Evolutionary conservation across 305 asterid genomes (phyloP).

Genomic region (Coffea humblotiana): DNA sequence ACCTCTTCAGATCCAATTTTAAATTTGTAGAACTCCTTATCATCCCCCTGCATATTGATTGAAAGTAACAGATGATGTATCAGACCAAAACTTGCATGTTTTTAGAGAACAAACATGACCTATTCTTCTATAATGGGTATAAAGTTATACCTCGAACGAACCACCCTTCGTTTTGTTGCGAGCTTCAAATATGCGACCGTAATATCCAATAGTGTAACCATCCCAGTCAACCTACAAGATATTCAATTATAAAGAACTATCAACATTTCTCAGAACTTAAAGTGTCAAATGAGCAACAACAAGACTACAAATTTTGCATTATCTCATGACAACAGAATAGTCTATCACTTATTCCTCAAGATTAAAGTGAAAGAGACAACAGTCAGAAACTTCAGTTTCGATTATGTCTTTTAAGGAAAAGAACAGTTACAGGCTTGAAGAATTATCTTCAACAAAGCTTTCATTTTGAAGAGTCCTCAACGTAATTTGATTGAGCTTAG

Average conservation of each 20-base stretch:
- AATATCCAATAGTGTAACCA: slow-evolving; percentile 97
- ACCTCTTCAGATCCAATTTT: slow-evolving; percentile 85
- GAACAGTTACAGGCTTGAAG: background rate
- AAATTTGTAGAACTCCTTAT: slow-evolving; percentile 90
- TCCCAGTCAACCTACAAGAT: slow-evolving; percentile 88
- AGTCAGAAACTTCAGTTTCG: background rate
- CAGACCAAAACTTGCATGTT: background rate
- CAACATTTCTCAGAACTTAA: background rate
- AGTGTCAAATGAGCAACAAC: background rate
- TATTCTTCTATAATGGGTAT: slow-evolving; percentile 5
- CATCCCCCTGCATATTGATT: slow-evolving; percentile 68
- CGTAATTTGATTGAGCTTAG: background rate
- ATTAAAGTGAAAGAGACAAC: background rate
- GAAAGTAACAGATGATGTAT: slow-evolving; percentile 21
- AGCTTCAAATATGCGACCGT: slow-evolving; percentile 98
- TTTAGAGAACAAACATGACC: background rate
- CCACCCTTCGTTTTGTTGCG: slow-evolving; percentile 98
- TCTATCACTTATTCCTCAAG: too few relatives aligned
- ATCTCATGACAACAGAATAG: background rate
- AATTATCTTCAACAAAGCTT: too few relatives aligned
- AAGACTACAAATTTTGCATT: background rate
- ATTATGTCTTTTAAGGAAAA: background rate
- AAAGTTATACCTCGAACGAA: slow-evolving; percentile 72
- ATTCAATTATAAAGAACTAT: background rate
- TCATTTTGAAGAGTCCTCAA: too few relatives aligned